These are phyloP conservation scores for Calonectria henricotiae DNA, from an alignment of 2,329 filamentous ascomycete genomes.

Conservation along the genomic window DNA sequence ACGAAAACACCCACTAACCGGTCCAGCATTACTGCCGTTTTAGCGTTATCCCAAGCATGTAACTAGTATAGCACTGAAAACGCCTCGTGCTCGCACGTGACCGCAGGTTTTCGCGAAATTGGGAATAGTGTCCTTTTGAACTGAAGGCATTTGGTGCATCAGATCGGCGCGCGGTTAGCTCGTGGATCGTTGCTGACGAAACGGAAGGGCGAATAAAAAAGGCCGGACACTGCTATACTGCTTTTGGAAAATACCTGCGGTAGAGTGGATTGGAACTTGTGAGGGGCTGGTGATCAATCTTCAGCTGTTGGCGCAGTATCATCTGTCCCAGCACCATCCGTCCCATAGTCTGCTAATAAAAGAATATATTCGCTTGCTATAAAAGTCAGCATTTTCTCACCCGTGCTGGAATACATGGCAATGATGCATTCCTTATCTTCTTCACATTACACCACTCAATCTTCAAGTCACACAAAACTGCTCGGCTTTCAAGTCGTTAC, in stretches of 20 bases:
- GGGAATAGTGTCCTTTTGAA: slow-evolving; percentile 13
- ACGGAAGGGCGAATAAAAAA: neutral
- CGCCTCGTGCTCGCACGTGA: slow-evolving; percentile 22
- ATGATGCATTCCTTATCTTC: neutral
- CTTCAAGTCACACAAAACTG: neutral
- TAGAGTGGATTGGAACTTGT: slow-evolving; percentile 1
- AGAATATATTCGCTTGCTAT: neutral
- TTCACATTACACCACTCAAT: neutral
- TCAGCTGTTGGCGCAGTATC: neutral
- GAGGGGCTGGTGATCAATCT: neutral
- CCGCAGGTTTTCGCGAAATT: slow-evolving; percentile 32
- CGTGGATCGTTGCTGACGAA: neutral
- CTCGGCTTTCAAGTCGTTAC: neutral
- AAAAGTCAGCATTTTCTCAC: neutral
- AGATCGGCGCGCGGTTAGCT: neutral
- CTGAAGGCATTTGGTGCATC: neutral
- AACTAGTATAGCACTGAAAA: neutral
- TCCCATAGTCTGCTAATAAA: neutral
- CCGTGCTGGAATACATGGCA: no score
- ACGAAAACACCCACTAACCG: slow-evolving; percentile 13
- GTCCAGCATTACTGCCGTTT: neutral
- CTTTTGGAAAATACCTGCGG: slow-evolving; percentile 18
- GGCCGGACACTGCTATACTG: neutral
- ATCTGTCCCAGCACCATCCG: neutral
- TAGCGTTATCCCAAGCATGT: neutral